A percentile compares a stretch with the other conserved stretches of the same genome.
phyloP scores from a whole-genome alignment of 768 basidiomycete genomes.

The Tylopilus sp. region DNA sequence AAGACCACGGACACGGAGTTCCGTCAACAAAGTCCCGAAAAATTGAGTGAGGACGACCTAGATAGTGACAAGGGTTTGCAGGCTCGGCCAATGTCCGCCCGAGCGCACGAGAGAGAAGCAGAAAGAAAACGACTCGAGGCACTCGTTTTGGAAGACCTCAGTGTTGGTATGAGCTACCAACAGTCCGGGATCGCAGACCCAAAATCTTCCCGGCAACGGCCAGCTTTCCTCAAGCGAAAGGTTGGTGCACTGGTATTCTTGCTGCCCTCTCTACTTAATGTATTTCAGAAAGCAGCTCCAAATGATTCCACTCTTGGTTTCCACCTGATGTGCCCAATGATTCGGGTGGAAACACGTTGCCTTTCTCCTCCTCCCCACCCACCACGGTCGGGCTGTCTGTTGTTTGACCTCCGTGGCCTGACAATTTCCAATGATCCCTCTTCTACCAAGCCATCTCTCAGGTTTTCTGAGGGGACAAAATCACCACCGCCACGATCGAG shows the following conservation, averaged over 20 bases:
- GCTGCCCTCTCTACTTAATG: constrained; percentile 4
- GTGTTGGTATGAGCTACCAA: constrained; percentile 49
- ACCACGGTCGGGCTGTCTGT: constrained; percentile 64
- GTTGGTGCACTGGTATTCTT: constrained; percentile 6
- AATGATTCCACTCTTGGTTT: constrained; percentile 20
- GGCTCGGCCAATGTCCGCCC: constrained; percentile 19
- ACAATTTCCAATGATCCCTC: constrained; percentile 33
- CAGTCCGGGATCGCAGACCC: constrained; percentile 4
- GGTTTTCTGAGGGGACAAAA: constrained; percentile 27
- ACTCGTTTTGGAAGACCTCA: constrained; percentile 56
- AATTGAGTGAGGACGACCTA: constrained; percentile 10
- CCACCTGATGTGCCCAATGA: constrained; percentile 45
- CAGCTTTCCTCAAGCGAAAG: constrained; percentile 11
- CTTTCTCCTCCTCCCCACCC: constrained; percentile 47
- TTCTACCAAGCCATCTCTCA: constrained; percentile 20
- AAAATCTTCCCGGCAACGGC: constrained; percentile 7
- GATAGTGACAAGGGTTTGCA: constrained; percentile 19
- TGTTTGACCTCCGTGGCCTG: constrained; percentile 61
- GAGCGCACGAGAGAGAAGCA: constrained; percentile 29
- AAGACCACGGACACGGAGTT: neutral
- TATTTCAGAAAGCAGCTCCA: constrained; percentile 8
- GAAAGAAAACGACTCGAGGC: constrained; percentile 45
- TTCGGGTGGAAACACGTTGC: constrained; percentile 68
- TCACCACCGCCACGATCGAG: neutral
- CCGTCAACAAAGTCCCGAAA: constrained; percentile 2